These are phyloP conservation scores for Paramarasmius palmivorus DNA, from an alignment of 1,284 basidiomycete species.

Conservation along the genomic window DNA sequence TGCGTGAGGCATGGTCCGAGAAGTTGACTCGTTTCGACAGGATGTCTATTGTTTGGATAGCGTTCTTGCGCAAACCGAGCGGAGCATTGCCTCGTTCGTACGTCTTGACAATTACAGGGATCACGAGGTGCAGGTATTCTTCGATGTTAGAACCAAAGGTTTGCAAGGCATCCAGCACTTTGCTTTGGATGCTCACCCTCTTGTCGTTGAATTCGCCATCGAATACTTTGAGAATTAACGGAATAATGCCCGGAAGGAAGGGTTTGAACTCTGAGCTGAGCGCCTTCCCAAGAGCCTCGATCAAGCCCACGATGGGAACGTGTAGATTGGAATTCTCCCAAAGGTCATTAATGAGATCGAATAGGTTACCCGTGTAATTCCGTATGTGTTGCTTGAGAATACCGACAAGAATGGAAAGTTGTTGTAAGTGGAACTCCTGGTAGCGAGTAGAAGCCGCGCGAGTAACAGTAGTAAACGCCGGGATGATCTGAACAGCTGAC, in stretches of 20 bases:
- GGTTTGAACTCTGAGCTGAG: constrained; percentile 98
- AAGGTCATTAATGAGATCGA: constrained; percentile 82
- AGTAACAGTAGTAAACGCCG: constrained; percentile 92
- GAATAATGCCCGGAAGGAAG: constrained; percentile 91
- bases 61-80: constrained; percentile 79
- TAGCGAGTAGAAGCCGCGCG: constrained; percentile 79
- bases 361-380: constrained; percentile 85
- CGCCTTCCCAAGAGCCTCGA: constrained; percentile 94
- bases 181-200: constrained; percentile 78
- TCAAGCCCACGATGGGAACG: constrained; percentile 89
- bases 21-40: constrained; percentile 95
- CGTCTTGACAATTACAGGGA: constrained; percentile 92
- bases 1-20: constrained; percentile 97
- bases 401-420: constrained; percentile 92
- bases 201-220: constrained; percentile 86
- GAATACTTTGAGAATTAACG: constrained; percentile 89
- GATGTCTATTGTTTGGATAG: constrained; percentile 90
- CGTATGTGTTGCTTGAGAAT: constrained; percentile 99
- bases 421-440: constrained; percentile 95
- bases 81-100: constrained; percentile 86
- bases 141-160: constrained; percentile 97
- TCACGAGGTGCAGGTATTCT: constrained; percentile 96
- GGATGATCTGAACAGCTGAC: constrained; percentile 79
- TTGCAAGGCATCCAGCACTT: constrained; percentile 92
- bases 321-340: constrained; percentile 90